A percentile compares a stretch with the other conserved stretches of the same genome.
Evolutionary conservation across 768 basidiomycete species (phyloP).

Genomic region (Holtermannia corniformis): DNA sequence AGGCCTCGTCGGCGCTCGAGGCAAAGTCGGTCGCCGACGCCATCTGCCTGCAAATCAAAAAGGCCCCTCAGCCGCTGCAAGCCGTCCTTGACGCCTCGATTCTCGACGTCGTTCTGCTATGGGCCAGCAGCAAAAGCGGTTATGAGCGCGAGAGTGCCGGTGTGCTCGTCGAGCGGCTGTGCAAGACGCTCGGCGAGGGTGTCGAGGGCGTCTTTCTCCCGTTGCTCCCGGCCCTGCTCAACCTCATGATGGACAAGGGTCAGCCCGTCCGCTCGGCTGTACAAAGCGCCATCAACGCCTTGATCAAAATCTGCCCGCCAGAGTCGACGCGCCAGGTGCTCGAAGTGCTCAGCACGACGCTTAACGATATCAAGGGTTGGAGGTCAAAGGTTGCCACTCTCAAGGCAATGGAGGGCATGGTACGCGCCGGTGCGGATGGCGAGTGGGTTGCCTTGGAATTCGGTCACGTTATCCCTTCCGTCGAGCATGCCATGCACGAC

Average conservation of each 20-base stretch:
- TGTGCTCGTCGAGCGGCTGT: constrained; percentile 39
- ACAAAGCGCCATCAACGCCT: constrained; percentile 66
- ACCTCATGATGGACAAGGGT: constrained; percentile 85
- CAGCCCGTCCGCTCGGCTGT: constrained; percentile 80
- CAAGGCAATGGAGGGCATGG: constrained; percentile 71
- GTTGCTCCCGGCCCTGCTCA: constrained; percentile 59
- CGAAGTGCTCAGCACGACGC: constrained; percentile 49
- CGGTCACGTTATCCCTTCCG: constrained; percentile 67
- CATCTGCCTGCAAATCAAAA: constrained; percentile 35
- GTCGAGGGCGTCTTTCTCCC: constrained; percentile 65
- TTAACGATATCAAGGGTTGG: constrained; percentile 79
- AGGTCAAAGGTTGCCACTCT: constrained; percentile 85
- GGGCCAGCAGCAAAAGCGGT: constrained; percentile 30
- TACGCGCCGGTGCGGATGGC: constrained; percentile 42
- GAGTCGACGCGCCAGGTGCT: constrained; percentile 63
- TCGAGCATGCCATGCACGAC: constrained; percentile 89
- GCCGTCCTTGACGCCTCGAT: constrained; percentile 29
- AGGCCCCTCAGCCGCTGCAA: constrained; percentile 23
- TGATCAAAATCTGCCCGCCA: constrained; percentile 73
- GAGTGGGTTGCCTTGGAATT: constrained; percentile 76
- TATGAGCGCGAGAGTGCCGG: constrained; percentile 41
- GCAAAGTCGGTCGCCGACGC: constrained; percentile 38
- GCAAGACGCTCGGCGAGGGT: constrained; percentile 46
- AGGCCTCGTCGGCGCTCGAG: constrained; percentile 34
- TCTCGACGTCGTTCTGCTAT: constrained; percentile 29